Conservation (phyloP, 1,284 basidiomycete genomes). For the Spongispora temasekensis region DNA sequence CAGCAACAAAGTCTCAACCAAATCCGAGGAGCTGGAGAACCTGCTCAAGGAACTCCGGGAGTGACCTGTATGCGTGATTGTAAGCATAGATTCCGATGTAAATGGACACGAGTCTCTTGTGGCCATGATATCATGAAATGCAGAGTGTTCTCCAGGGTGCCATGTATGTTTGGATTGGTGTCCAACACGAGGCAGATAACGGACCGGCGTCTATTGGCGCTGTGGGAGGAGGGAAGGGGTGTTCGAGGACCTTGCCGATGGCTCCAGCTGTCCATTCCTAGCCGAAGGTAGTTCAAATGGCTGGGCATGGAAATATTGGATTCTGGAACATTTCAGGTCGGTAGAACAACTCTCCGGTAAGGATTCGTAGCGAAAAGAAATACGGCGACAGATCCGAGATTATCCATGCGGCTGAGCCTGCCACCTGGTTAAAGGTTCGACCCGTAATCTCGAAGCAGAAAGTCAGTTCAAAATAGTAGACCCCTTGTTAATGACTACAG, state of each 20-base stretch:
- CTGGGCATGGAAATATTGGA: slow-evolving; percentile 7
- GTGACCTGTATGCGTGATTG: slow-evolving; percentile 16
- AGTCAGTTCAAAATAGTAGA: background rate
- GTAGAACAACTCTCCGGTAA: slow-evolving; percentile 1
- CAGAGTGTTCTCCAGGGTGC: slow-evolving; percentile 6
- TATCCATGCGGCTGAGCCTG: background rate
- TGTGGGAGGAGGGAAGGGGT: slow-evolving; percentile 16
- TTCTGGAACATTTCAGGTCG: slow-evolving; percentile 14
- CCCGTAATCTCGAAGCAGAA: background rate
- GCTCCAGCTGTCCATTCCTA: slow-evolving; percentile 15
- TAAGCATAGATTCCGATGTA: background rate
- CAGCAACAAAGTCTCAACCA: slow-evolving; percentile 49
- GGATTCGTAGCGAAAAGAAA: background rate
- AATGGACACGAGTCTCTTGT: slow-evolving; percentile 5
- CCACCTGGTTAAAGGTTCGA: slow-evolving; percentile 4
- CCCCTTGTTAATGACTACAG: slow-evolving; percentile 20
- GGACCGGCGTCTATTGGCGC: slow-evolving; percentile 31
- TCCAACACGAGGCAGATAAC: slow-evolving; percentile 30
- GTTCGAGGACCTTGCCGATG: slow-evolving; percentile 20
- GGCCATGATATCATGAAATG: slow-evolving; percentile 7
- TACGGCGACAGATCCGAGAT: background rate
- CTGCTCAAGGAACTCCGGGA: slow-evolving; percentile 63
- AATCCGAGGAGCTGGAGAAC: slow-evolving; percentile 56
- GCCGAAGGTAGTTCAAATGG: slow-evolving; percentile 5
- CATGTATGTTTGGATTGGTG: background rate